Evolutionary conservation across 495 filamentous ascomycete genomes (phyloP).

Genomic region (Rostrohypoxylon terebratum): DNA sequence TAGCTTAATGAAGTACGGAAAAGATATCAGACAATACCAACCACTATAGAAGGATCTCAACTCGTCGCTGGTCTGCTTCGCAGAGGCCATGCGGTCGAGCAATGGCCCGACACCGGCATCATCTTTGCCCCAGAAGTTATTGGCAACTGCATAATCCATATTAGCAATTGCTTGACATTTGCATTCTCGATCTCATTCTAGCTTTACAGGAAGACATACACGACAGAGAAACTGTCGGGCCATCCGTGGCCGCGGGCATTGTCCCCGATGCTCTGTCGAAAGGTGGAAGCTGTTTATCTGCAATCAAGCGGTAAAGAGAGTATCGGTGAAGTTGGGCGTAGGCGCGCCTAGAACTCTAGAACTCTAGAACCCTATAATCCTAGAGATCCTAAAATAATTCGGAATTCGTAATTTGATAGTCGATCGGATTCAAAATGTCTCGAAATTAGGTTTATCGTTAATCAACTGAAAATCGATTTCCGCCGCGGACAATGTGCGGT

Average conservation of each 20-base stretch:
- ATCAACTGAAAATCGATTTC: slow-evolving; percentile 8
- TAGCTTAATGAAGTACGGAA: background rate
- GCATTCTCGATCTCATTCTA: background rate
- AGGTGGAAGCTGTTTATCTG: slow-evolving; percentile 15
- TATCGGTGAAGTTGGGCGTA: slow-evolving; percentile 12
- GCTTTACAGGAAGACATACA: slow-evolving; percentile 34
- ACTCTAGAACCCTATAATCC: background rate
- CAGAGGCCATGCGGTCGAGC: slow-evolving; percentile 94
- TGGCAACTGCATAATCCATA: slow-evolving; percentile 75
- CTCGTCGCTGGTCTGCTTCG: slow-evolving; percentile 96
- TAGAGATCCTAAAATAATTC: too few species aligned
- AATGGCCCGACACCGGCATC: slow-evolving; percentile 94
- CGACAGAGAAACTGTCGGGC: slow-evolving; percentile 51
- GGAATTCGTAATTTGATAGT: background rate
- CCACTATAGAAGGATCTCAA: slow-evolving; percentile 90
- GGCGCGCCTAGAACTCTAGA: slow-evolving; percentile 5
- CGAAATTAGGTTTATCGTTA: slow-evolving; percentile 38
- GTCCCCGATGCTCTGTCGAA: slow-evolving; percentile 31
- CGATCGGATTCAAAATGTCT: slow-evolving; percentile 31
- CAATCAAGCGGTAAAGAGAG: slow-evolving; percentile 6
- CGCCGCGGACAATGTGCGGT: slow-evolving; percentile 8
- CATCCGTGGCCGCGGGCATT: slow-evolving; percentile 50
- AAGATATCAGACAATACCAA: slow-evolving; percentile 52
- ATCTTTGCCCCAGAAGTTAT: slow-evolving; percentile 99
- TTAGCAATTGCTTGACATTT: slow-evolving; percentile 27